Evolutionary conservation across 164 flowering plant genomes (phyloP).

Genomic region (Hamamelis virginiana): DNA sequence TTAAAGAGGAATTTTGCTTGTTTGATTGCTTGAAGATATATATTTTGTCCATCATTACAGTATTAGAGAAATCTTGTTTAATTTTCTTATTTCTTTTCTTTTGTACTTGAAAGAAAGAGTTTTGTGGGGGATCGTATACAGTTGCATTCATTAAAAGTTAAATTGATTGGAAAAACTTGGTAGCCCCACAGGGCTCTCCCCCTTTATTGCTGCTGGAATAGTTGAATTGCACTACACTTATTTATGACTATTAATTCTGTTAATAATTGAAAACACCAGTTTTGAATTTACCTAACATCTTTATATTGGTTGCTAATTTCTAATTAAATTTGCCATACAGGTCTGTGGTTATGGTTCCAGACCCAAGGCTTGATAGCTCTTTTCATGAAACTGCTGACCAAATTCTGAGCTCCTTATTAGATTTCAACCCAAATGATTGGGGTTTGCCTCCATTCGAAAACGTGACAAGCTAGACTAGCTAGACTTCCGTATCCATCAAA

Average conservation of each 20-base stretch:
- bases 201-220: no score
- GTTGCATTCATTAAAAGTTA: not conserved
- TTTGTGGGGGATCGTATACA: not conserved
- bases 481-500: not conserved
- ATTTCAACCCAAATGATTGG: slow-evolving; percentile 79
- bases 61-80: no score
- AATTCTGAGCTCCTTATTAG: slow-evolving; percentile 61
- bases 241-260: not conserved
- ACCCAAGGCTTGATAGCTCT: slow-evolving; percentile 77
- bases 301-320: not conserved
- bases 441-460: slow-evolving; percentile 73
- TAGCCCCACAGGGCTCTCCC: no score
- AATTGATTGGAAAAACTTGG: not conserved
- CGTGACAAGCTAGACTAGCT: slow-evolving; percentile 17
- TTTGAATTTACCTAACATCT: not conserved
- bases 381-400: slow-evolving; percentile 67
- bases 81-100: no score
- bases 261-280: not conserved
- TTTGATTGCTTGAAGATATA: no score
- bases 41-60: no score
- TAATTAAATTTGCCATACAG: slow-evolving; percentile 39
- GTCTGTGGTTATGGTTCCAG: slow-evolving; percentile 91
- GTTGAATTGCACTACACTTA: no score
- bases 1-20: no score
- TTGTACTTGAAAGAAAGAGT: not conserved